These are phyloP conservation scores for Ceratocystis destructans DNA, from an alignment of 2,329 filamentous ascomycete species.

Conservation along the genomic window DNA sequence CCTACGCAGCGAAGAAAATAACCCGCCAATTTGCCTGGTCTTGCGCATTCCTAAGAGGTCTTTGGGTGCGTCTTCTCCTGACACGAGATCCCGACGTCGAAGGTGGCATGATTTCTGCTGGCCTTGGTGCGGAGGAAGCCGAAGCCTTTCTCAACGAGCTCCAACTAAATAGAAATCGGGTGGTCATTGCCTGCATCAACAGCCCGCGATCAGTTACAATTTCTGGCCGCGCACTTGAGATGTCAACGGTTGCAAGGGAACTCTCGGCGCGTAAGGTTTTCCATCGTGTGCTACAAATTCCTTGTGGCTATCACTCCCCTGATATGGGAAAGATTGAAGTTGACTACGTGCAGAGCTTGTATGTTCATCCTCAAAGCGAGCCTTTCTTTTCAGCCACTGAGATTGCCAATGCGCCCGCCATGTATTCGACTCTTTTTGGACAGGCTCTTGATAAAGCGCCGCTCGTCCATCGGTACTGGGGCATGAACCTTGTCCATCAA, in stretches of 20 bases:
- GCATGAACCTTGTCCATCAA: conserved; percentile 32
- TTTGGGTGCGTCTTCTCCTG: conserved; percentile 25
- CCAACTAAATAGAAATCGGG: conserved; percentile 18
- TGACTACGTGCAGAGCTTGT: conserved; percentile 25
- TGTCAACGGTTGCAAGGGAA: conserved; percentile 26
- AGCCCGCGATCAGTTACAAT: conserved; percentile 33
- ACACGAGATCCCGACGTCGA: conserved; percentile 23
- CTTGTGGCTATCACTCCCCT: conserved; percentile 33
- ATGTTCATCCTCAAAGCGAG: background rate
- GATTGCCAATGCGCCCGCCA: conserved; percentile 21
- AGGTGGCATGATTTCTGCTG: conserved; percentile 33
- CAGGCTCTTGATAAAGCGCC: background rate
- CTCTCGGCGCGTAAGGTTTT: conserved; percentile 26
- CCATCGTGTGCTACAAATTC: conserved; percentile 28
- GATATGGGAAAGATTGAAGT: conserved; percentile 31
- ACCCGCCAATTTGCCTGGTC: conserved; percentile 29
- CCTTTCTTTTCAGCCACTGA: background rate
- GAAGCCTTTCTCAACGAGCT: conserved; percentile 23
- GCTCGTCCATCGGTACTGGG: conserved; percentile 33
- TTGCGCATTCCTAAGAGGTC: conserved; percentile 31
- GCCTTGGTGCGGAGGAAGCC: conserved; percentile 25
- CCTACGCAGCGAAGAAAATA: conserved; percentile 30
- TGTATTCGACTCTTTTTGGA: conserved; percentile 33
- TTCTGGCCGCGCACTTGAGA: conserved; percentile 28
- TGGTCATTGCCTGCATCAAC: conserved; percentile 33